A percentile compares a stretch with the other conserved stretches of the same genome.
Conservation (phyloP, 192 early-diverging fungal genomes). For the Mortierella hygrophila region DNA sequence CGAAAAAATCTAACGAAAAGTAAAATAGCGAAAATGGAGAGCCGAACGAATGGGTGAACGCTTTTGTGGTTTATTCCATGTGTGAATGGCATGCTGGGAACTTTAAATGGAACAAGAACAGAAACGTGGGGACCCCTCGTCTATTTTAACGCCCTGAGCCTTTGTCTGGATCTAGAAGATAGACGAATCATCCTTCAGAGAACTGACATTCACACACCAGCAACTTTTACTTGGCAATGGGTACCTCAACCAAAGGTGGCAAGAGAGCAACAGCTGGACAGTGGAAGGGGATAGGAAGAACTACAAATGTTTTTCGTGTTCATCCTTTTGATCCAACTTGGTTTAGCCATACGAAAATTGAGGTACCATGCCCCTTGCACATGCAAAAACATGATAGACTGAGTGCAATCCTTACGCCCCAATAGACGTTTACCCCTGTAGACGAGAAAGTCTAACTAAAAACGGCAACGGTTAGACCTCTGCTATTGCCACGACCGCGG, state of each 20-base stretch:
- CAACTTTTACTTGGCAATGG: background rate
- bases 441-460: no score
- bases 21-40: background rate
- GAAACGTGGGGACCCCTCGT: background rate
- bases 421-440: no score
- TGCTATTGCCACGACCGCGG: no score
- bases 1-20: background rate
- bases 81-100: background rate
- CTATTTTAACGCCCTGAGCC: background rate
- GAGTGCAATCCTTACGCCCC: no score
- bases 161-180: background rate
- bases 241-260: background rate
- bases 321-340: background rate
- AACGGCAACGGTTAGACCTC: no score
- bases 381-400: background rate
- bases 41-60: background rate
- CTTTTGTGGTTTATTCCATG: background rate
- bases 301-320: background rate
- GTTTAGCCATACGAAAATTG: background rate
- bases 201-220: background rate
- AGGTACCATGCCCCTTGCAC: background rate
- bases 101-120: background rate
- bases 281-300: background rate
- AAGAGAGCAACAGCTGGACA: background rate
- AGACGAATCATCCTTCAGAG: background rate